These are phyloP conservation scores for Coemansia sp. DNA, from an alignment of 192 early-diverging fungal genomes.

Conservation along the genomic window DNA sequence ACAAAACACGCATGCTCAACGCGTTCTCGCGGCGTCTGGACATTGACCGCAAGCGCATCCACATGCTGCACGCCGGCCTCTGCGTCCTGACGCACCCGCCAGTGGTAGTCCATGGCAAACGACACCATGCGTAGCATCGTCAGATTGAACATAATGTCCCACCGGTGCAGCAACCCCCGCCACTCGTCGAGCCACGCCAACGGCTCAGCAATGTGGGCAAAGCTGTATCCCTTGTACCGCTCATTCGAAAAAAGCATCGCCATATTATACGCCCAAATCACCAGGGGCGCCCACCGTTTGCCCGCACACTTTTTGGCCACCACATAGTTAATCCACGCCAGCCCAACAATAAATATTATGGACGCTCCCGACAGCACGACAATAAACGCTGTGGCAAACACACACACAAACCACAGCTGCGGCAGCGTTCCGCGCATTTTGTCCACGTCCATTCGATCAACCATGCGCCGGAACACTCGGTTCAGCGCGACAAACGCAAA, in stretches of 20 bases:
- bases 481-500: conserved; percentile 36
- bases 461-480: conserved; percentile 1
- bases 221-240: conserved; percentile 70
- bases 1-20: conserved; percentile 56
- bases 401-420: conserved; percentile 58
- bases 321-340: conserved; percentile 66
- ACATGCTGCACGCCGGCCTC: conserved; percentile 14
- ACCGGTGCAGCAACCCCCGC: conserved; percentile 72
- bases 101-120: conserved; percentile 93
- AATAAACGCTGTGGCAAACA: conserved; percentile 64
- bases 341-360: conserved; percentile 70
- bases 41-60: conserved; percentile 11
- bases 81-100: conserved; percentile 59
- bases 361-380: conserved; percentile 70
- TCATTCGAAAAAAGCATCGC: conserved; percentile 80
- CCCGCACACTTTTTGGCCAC: conserved; percentile 60
- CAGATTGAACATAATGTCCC: conserved; percentile 91
- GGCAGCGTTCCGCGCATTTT: conserved; percentile 21
- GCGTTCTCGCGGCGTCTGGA: conserved; percentile 57
- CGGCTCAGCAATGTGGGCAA: conserved; percentile 47
- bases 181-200: conserved; percentile 71
- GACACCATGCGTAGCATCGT: conserved; percentile 86
- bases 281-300: conserved; percentile 57
- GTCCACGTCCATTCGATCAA: neutral
- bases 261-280: conserved; percentile 84